Evolutionary conservation across 2,329 filamentous ascomycete species (phyloP), one percentile per base, ranked within the genome.

Genomic region (Talaromyces sp.): DNA sequence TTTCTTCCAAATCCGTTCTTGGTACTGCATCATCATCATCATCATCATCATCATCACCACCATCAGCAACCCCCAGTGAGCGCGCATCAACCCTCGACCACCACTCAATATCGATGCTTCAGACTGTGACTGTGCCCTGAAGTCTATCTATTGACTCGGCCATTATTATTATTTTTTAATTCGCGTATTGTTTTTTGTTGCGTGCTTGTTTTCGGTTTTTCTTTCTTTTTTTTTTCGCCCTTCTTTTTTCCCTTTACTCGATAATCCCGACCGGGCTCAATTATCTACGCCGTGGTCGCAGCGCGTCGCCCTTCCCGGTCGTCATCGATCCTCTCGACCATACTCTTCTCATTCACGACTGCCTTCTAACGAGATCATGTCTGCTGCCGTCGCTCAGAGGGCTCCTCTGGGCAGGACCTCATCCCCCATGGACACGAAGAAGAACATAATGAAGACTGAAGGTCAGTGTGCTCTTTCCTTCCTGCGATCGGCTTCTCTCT

Each of bases 361-460:
- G 2, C 31, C 28, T 4, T 35, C 23, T 21, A 28, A 42, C 60
- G 35, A 55, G 61, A 71, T 64, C 65, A 79, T 79, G 76, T 77
- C 77, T 70, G 74, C 76, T 68, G 73, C 72, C 50, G 74, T 78
- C 64, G 74, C 75, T 67, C 69, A 73, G 61, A 71, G 72, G 61
- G 69, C 70, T 56, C 73, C 77, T 55, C 71, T 72, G 58, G 66
- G 67, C 65, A 72, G 70, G 64, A 75, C 74, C 63, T 71, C 76
- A 61, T 75, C 76, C 58, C 71, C 76, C 67, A 79, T 80, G 75
- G 78, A 80, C 39, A 40, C 62, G 66, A 79, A 78, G 67, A 79
- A 76, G 66, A 71, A 70, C 60, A 67, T 67, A 35, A 62, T 73
- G 60, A 73, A 78, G 63, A 69, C 70, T 67, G 76, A 78, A 74